Conservation (phyloP, 139 green algal species). For the Haematococcus sp. region DNA sequence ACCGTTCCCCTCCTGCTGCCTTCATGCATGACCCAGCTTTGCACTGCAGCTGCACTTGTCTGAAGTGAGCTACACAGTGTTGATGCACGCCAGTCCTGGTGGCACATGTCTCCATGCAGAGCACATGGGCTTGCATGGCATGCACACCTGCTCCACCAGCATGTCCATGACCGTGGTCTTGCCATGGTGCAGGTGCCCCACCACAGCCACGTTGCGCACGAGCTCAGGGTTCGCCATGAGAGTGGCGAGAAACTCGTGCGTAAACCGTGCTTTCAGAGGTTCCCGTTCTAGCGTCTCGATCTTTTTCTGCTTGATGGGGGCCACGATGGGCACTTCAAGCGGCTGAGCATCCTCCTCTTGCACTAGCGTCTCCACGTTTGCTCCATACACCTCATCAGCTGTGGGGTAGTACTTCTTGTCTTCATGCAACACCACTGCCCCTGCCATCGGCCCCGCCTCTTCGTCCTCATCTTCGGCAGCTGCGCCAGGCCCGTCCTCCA, state of each 20-base stretch:
- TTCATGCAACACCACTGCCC: constrained; percentile 87
- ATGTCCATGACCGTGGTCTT: constrained; percentile 98
- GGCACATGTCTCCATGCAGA: too few species aligned
- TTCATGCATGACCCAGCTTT: too few species aligned
- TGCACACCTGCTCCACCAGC: constrained; percentile 89
- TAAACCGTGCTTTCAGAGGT: constrained; percentile 57
- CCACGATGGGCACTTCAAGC: constrained; percentile 96
- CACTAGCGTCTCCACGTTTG: constrained; percentile 82
- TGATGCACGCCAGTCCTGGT: too few species aligned
- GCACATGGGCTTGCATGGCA: not conserved
- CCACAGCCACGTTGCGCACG: constrained; percentile 83
- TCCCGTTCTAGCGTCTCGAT: constrained; percentile 53
- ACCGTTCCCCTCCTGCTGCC: too few species aligned
- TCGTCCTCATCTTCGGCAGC: constrained; percentile 47
- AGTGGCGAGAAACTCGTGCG: constrained; percentile 78
- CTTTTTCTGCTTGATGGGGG: constrained; percentile 73
- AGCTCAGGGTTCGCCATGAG: constrained; percentile 85
- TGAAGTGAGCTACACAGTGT: too few species aligned
- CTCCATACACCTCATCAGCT: constrained; percentile 91
- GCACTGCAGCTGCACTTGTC: too few species aligned
- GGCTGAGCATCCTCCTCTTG: constrained; percentile 98
- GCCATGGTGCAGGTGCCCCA: constrained; percentile 95
- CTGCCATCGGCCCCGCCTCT: constrained; percentile 35
- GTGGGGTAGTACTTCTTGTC: constrained; percentile 99
- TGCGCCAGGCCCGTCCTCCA: constrained; percentile 13